Evolutionary conservation across 495 filamentous ascomycete species (phyloP), one percentile per base, ranked within the genome.

Genomic region (Penicillium subrubescens): DNA sequence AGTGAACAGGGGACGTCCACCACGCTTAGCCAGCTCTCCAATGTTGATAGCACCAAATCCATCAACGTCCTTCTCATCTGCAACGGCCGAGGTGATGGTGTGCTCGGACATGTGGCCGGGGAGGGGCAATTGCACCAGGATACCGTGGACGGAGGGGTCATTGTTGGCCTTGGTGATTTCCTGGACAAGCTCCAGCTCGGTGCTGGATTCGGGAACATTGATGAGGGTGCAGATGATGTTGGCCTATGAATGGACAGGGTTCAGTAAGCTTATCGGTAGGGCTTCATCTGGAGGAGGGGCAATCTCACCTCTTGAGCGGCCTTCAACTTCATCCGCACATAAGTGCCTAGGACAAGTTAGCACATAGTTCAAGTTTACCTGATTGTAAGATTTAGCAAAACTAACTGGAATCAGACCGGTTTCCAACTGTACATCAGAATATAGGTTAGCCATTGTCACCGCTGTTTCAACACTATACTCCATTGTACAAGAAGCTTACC

Each of bases 311-410:
- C 94, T 75, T 94, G 85, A 33, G 95, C 95, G 60, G 95, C 95
- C 83, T 97, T 98, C 71, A 97, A 77, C 81, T 99, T 99, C 95
- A 99, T 99, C 80, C 93, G 92, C 76, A 99, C 94, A 91, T 99
- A 99, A 43, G 95, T 98, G 74, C 90, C 91, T 95, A 70, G 53
- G 66, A 57, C 70, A 66, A 58, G 72, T 78, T 72, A 72, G 73
- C 65, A 65, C n/a, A 35, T 56, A 19, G 27, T 60, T 39, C 34
- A 50, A 41, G 10, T 27, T 53, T 33, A 11, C 52, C 10, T 61
- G n/a, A 62, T 56, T 31, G 10, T 23, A 37, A 10, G 15, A 6
- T 33, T 15, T 35, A 64, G 5, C 8, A 59, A 53, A 78, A 75
- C 90, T 74, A 82, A 95, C 94, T 93, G 25, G 94, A 97, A 82